Percentiles rank a stretch among this genome's conserved stretches.
Evolutionary conservation across 768 basidiomycete species (phyloP).

Genomic region (Suillus hirtellus): DNA sequence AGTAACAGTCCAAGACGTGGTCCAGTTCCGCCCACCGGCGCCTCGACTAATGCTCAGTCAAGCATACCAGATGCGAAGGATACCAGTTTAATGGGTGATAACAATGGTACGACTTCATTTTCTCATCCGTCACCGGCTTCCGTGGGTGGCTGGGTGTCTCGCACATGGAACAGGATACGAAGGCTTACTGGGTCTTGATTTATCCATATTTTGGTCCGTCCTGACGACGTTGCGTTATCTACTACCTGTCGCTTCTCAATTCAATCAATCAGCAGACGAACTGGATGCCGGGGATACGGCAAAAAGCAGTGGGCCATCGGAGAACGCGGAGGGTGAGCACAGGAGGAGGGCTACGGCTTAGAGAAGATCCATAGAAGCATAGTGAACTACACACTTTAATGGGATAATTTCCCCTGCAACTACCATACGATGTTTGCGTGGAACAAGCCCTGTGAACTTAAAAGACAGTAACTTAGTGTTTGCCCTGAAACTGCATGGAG

Average conservation of each 20-base stretch:
- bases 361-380: conserved; percentile 32
- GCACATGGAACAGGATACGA: conserved; percentile 66
- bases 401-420: conserved; percentile 11
- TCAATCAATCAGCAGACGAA: conserved; percentile 30
- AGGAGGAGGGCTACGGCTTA: conserved; percentile 52
- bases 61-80: conserved; percentile 21
- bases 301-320: conserved; percentile 34
- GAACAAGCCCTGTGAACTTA: conserved; percentile 1
- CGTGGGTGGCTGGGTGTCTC: conserved; percentile 67
- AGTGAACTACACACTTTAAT: conserved; percentile 18
- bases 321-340: conserved; percentile 44
- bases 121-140: conserved; percentile 53
- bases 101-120: conserved; percentile 81
- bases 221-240: conserved; percentile 29
- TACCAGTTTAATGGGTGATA: conserved; percentile 29
- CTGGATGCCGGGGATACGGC: conserved; percentile 22
- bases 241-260: conserved; percentile 30
- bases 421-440: conserved; percentile 11
- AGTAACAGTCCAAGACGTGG: conserved; percentile 24
- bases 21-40: conserved; percentile 18
- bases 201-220: conserved; percentile 53
- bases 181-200: conserved; percentile 70
- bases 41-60: conserved; percentile 23
- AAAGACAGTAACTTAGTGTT: conserved; percentile 7
- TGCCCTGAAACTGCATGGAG: conserved; percentile 10